Evolutionary conservation across 140 eudicot species (phyloP), one percentile per base, ranked within the genome.

Genomic region (Eryngium alpinum): DNA sequence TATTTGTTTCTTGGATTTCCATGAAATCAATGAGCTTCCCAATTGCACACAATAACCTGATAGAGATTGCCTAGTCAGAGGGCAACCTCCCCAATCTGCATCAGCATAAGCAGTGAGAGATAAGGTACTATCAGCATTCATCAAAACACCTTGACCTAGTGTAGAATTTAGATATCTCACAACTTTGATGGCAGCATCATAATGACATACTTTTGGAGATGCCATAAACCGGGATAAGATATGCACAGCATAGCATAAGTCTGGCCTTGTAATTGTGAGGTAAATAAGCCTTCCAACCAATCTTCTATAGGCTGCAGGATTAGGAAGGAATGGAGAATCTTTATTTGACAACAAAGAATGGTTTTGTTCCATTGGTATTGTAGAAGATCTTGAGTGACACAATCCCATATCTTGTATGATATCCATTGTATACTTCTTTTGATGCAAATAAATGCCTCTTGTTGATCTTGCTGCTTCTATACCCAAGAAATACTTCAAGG

Each of bases 241-340:
- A 27, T 63, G 29, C 3, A 63, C 71, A 0, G 4, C 6, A 25
- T 63, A 63, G 0, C 17, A 11, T 1, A 63, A 9, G 3, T 63
- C 33, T 11, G 29, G 71, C 0, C 71, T 15, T 10, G 71, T 63
- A 3, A 63, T 11, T 12, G 71, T 63, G 6, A 63, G 1, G 4
- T 63, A 63, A 0, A 25, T 63, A 0, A 63, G 18, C 0, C 33
- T 6, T 0, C 71, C 15, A 63, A 63, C 1, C 31, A 63, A 10
- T 1, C 33, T 28, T 1, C 32, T 25, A 2, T 63, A 63, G 0
- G 33, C 0, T 1, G 71, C 10, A n/a, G 25, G 32, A 63, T 22
- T 31, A 0, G 0, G 0, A 4, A 63, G 16, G 2, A 63, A 12
- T 0, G 32, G 71, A 0, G 33, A 31, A 25, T 10, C 15, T 0